Base-by-base conservation (phyloP, 306 rosid species). In the Sechiopsis laciniata region DNA sequence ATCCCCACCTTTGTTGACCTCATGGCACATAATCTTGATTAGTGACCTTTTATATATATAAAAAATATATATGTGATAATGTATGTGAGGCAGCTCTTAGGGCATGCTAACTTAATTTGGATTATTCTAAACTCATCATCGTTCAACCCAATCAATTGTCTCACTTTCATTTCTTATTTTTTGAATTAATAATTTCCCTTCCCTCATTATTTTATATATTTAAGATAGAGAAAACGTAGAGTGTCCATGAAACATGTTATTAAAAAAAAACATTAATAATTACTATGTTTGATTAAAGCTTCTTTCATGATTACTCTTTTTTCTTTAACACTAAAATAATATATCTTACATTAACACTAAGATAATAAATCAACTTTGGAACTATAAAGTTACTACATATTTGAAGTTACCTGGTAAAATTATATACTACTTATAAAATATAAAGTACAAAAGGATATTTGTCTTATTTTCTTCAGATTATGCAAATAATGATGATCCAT, bases 241-340 rank as follows among this genome's bases (percentile, higher is more conserved):
- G 70, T 16, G n/a, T 63, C 70, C 51, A 63, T 35, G 51, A 35
- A 63, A 63, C 51, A 35, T 29, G 69, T 61, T 8, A 59, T 35
- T 2, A 8, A 1, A 1, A 2, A 50, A 16, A 53, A 53, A 53
- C 12, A 26, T 21, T 21, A 22, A 59, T 21, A 59, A 59, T 59
- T 10, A 59, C 45, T 45, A 45, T 66, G 55, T 66, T 45, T 19
- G n/a, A n/a, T 26, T 26, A 26, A 26, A 67, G 10, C 71, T 8
- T 42, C 0, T 42, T 65, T 42, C 51, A 63, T 63, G 32, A 65
- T 17, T 40, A 40, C 45, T 65, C 26, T 62, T 37, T 1, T 57
- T 64, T 11, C 8, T 65, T 40, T 64, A 16, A 32, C 46, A 48
- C 13, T 10, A 10, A 48, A 1, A 45, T 45, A 48, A 48, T 10